These are phyloP conservation scores for Strigomonas galati DNA, from an alignment of 208 protist species.

Conservation along the genomic window DNA sequence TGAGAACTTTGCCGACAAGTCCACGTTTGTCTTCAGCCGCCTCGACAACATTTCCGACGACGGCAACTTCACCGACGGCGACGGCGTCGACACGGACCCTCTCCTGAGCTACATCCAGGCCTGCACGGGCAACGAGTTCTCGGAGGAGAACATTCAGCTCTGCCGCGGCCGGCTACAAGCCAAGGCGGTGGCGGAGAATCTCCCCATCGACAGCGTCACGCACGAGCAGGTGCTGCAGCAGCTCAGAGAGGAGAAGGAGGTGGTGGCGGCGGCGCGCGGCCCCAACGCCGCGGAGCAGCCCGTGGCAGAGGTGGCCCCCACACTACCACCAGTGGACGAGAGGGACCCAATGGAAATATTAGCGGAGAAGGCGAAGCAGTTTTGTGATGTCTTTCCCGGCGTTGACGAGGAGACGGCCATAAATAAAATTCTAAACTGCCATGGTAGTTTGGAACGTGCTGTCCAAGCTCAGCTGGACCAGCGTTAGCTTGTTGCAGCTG, in stretches of 20 bases:
- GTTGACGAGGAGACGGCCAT: neutral
- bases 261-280: neutral
- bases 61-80: constrained; percentile 33
- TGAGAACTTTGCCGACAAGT: constrained; percentile 37
- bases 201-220: neutral
- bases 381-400: constrained; percentile 9
- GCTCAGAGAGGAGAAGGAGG: neutral
- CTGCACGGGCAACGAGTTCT: constrained; percentile 31
- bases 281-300: neutral
- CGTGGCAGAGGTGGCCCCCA: neutral
- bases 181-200: neutral
- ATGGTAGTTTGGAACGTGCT: neutral
- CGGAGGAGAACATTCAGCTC: constrained; percentile 16
- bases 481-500: neutral
- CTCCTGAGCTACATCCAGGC: constrained; percentile 27
- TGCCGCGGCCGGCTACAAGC: neutral
- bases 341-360: neutral
- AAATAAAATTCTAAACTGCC: neutral
- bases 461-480: neutral
- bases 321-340: neutral
- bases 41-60: constrained; percentile 23
- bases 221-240: constrained; percentile 3
- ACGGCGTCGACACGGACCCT: constrained; percentile 27
- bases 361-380: neutral
- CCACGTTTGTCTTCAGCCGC: constrained; percentile 36